Conservation (phyloP, 768 basidiomycete genomes). For the Xanthoconium stramineum region DNA sequence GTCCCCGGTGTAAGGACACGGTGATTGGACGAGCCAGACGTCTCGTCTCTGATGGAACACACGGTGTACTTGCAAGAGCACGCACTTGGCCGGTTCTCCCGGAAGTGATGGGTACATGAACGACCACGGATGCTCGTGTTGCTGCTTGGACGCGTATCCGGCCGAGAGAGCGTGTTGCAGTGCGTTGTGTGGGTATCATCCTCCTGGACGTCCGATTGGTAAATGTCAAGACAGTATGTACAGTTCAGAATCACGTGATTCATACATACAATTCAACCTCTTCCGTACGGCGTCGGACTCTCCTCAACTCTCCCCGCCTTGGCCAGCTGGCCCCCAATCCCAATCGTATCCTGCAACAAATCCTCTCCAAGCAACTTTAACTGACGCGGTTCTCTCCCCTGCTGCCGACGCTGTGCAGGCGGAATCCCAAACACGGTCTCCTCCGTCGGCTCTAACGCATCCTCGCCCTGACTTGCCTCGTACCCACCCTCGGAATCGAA, state of each 20-base stretch:
- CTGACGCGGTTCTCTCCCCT: conserved; percentile 25
- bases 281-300: conserved; percentile 57
- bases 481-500: conserved; percentile 45
- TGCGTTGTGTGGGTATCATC: conserved; percentile 33
- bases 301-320: conserved; percentile 52
- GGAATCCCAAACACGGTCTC: conserved; percentile 74
- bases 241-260: conserved; percentile 15
- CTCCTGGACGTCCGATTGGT: too few species aligned
- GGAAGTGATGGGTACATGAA: conserved; percentile 5
- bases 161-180: conserved; percentile 22
- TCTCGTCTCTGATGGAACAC: neutral
- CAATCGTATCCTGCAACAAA: conserved; percentile 60
- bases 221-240: too few species aligned
- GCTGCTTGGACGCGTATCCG: conserved; percentile 17
- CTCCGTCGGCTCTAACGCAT: conserved; percentile 36
- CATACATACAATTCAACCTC: conserved; percentile 8
- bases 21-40: neutral
- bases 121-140: conserved; percentile 5
- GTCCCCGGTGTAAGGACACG: conserved; percentile 1
- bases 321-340: conserved; percentile 52
- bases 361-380: conserved; percentile 62
- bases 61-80: conserved; percentile 1
- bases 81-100: conserved; percentile 8
- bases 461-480: conserved; percentile 14
- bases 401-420: conserved; percentile 44